These are phyloP conservation scores for Pontederia paniculata DNA, from an alignment of 176 grass and related monocot genomes.

Conservation along the genomic window DNA sequence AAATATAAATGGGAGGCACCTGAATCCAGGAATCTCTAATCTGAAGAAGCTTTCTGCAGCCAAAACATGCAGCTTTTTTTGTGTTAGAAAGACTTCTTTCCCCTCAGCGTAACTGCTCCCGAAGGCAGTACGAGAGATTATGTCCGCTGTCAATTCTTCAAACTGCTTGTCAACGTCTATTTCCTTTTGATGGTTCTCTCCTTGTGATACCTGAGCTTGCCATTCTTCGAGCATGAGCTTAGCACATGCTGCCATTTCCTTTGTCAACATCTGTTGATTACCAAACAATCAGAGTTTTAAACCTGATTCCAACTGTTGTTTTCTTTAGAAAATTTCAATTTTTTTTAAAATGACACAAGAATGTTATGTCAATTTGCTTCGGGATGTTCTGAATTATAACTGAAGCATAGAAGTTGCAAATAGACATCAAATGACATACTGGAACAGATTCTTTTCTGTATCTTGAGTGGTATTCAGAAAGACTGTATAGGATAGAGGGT, in stretches of 20 bases:
- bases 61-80: slow-evolving; percentile 19
- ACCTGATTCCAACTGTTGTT: too few species aligned
- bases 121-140: too few species aligned
- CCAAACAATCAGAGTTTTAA: background rate
- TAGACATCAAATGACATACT: too few species aligned
- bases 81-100: slow-evolving; percentile 43
- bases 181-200: slow-evolving; percentile 3
- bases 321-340: too few species aligned
- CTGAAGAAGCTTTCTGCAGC: slow-evolving; percentile 5
- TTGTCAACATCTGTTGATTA: slow-evolving; percentile 25
- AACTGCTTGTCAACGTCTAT: slow-evolving; percentile 25
- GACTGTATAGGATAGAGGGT: too few species aligned
- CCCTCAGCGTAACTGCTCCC: slow-evolving; percentile 39
- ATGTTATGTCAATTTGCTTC: too few species aligned
- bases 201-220: slow-evolving; percentile 8
- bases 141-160: slow-evolving; percentile 23
- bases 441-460: too few species aligned
- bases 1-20: background rate
- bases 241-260: slow-evolving; percentile 24
- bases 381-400: too few species aligned
- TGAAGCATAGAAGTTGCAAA: too few species aligned
- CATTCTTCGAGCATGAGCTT: slow-evolving; percentile 16
- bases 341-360: too few species aligned
- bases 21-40: slow-evolving; percentile 17
- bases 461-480: too few species aligned